Evolutionary conservation across 2,329 filamentous ascomycete genomes (phyloP), one percentile per base, ranked within the genome.

Genomic region (Plenodomus biglobosus): DNA sequence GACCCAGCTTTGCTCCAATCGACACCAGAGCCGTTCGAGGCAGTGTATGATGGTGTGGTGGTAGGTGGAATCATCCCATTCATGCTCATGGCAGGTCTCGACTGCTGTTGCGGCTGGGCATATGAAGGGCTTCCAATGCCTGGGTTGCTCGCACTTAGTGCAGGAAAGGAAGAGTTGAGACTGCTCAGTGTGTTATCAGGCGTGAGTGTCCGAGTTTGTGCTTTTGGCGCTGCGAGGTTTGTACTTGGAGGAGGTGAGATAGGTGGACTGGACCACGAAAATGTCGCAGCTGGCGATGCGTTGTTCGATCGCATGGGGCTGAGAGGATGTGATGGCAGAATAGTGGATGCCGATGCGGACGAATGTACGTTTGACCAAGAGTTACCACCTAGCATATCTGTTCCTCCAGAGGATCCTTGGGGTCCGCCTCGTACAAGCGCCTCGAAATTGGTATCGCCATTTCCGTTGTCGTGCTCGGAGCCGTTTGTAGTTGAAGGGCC

Each of bases 401-500:
- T 64, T 11, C 65, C 64, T 15, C 62, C 57, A 40, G 61, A 47
- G 65, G 71, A 21, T 65, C 73, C 39, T 32, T 62, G 59, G n/a
- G 78, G 75, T 46, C 82, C 84, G 8, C 92, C 92, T 64, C 95
- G 90, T 42, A 99, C 92, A 2, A 99, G 83, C 1, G 83, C 83
- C 69, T 96, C 92, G 64, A 97, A 99, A 65, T 95, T 90, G 49
- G 87, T 82, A 40, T 87, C 80, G 11, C 76, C 79, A n/a, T 76
- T 76, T n/a, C 72, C 79, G 3, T 80, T 77, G 8, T 80, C 78
- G 40, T 78, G 80, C 36, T 80, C 76, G 22, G 76, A 56, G 20
- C 85, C 85, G 3, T 83, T 85, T n/a, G 84, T 73, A 24, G 80
- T 53, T 20, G 53, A 50, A 16, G 64, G 58, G 5, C 62, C 80